These are phyloP conservation scores for Somion occarium DNA, from an alignment of 1,284 basidiomycete species.

Conservation along the genomic window DNA sequence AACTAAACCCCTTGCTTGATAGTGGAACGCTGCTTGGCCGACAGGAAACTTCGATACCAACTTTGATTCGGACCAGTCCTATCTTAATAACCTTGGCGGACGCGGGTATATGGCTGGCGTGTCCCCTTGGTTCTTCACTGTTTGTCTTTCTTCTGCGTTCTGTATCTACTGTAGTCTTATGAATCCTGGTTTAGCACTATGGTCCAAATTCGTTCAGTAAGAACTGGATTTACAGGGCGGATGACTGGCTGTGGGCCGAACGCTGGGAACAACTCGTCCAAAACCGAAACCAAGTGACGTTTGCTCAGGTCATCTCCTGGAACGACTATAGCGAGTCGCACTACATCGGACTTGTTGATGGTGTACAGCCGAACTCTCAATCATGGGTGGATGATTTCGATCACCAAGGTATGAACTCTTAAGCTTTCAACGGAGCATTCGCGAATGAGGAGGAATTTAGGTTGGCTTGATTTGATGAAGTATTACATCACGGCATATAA, in stretches of 20 bases:
- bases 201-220: slow-evolving; percentile 49
- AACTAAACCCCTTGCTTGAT: not conserved
- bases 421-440: not conserved
- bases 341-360: slow-evolving; percentile 53
- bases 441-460: too few species aligned
- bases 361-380: slow-evolving; percentile 49
- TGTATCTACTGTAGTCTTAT: not conserved
- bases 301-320: slow-evolving; percentile 61
- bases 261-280: slow-evolving; percentile 55
- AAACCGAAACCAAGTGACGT: slow-evolving; percentile 40
- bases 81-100: slow-evolving; percentile 22
- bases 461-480: slow-evolving; percentile 39
- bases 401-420: slow-evolving; percentile 48
- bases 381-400: slow-evolving; percentile 63
- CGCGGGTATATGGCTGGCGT: slow-evolving; percentile 32
- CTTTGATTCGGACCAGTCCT: slow-evolving; percentile 25
- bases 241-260: slow-evolving; percentile 50
- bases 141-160: not conserved
- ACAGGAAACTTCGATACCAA: slow-evolving; percentile 22
- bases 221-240: slow-evolving; percentile 55
- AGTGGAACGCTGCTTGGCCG: slow-evolving; percentile 26
- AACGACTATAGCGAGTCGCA: slow-evolving; percentile 55
- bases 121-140: slow-evolving; percentile 52
- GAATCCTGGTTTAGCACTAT: slow-evolving; percentile 27
- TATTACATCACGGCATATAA: slow-evolving; percentile 64